These are phyloP conservation scores for Yamadazyma kanchanaburiensis DNA, from an alignment of 1,139 yeast genomes.

Conservation along the genomic window DNA sequence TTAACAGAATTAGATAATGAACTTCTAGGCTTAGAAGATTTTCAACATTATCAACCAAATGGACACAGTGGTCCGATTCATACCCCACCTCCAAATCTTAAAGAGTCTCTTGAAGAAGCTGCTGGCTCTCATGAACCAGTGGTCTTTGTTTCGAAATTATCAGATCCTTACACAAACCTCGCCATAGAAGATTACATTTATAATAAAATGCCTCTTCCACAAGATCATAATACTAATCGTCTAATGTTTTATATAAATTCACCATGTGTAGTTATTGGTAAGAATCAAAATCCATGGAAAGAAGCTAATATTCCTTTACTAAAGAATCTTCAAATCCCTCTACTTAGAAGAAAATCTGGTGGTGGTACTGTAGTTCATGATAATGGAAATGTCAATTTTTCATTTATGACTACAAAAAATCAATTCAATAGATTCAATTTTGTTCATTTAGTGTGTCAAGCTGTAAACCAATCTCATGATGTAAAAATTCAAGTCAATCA, in stretches of 20 bases:
- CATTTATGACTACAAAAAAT: constrained; percentile 69
- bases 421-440: constrained; percentile 65
- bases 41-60: constrained; percentile 35
- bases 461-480: constrained; percentile 36
- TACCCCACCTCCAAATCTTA: not conserved
- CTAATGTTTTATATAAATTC: constrained; percentile 71
- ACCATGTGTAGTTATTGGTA: constrained; percentile 91
- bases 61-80: constrained; percentile 6
- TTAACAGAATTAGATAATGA: constrained; percentile 31
- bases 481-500: constrained; percentile 45
- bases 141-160: constrained; percentile 43
- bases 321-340: constrained; percentile 53
- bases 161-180: constrained; percentile 70
- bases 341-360: constrained; percentile 80
- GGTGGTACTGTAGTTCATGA: constrained; percentile 99
- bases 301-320: constrained; percentile 72
- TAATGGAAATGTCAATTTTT: constrained; percentile 83
- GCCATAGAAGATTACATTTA: constrained; percentile 83
- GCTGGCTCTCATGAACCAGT: constrained; percentile 21
- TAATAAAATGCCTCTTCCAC: constrained; percentile 53
- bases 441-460: constrained; percentile 49
- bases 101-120: constrained; percentile 10
- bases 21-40: constrained; percentile 37
- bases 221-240: constrained; percentile 35
- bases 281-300: constrained; percentile 93